phyloP scores from a whole-genome alignment of 768 basidiomycete genomes.

The Lactarius hengduanensis region DNA sequence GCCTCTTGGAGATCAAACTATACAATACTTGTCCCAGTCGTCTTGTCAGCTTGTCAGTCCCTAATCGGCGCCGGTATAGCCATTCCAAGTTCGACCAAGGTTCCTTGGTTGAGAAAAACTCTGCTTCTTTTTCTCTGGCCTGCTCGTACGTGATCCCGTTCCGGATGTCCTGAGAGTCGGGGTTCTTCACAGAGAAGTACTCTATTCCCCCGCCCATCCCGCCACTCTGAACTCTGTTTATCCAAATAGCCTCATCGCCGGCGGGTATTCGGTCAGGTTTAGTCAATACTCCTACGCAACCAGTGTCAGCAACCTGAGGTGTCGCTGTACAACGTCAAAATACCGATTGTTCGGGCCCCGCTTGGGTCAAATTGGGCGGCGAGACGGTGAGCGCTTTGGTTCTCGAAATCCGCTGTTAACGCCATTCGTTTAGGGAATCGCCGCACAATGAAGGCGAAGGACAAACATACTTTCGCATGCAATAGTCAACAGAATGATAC shows the following conservation, averaged over 20 bases:
- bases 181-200: slow-evolving; percentile 28
- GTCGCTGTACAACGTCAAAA: slow-evolving; percentile 21
- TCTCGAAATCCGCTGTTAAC: slow-evolving; percentile 69
- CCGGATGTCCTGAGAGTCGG: slow-evolving; percentile 20
- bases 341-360: slow-evolving; percentile 70
- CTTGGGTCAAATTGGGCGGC: slow-evolving; percentile 59
- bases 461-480: slow-evolving; percentile 59
- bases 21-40: slow-evolving; percentile 20
- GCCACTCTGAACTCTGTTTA: slow-evolving; percentile 13
- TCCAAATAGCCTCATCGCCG: slow-evolving; percentile 23
- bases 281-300: slow-evolving; percentile 17
- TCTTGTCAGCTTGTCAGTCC: slow-evolving; percentile 24
- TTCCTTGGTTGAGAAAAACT: slow-evolving; percentile 13
- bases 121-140: slow-evolving; percentile 18
- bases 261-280: slow-evolving; percentile 22
- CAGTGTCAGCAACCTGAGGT: neutral
- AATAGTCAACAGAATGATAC: slow-evolving; percentile 57
- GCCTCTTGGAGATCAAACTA: slow-evolving; percentile 25
- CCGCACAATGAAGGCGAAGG: neutral
- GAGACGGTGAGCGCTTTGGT: slow-evolving; percentile 70
- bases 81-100: slow-evolving; percentile 26
- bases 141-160: slow-evolving; percentile 25
- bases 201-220: slow-evolving; percentile 4
- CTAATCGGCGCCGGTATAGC: slow-evolving; percentile 19
- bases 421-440: neutral